Percentiles rank a stretch among this genome's conserved stretches.
Evolutionary conservation across 2,329 filamentous ascomycete species (phyloP).

Genomic region (Fonsecaea erecta): DNA sequence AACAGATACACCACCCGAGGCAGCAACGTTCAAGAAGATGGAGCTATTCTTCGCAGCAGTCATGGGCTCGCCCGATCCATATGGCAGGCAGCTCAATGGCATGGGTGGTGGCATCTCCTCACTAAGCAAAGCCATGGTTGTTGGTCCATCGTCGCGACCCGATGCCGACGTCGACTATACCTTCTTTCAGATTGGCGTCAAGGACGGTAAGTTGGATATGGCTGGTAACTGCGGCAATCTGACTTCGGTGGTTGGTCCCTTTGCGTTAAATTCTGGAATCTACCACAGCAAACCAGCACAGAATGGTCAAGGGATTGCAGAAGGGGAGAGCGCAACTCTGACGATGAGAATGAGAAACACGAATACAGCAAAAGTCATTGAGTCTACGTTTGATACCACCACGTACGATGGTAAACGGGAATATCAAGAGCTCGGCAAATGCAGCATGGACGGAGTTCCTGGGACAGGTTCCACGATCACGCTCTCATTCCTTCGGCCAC

Average conservation of each 20-base stretch:
- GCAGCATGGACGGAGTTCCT: conserved; percentile 67
- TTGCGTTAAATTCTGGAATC: conserved; percentile 47
- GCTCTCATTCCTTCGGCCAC: conserved; percentile 66
- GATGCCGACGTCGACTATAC: conserved; percentile 71
- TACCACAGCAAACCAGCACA: background rate
- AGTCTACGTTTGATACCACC: conserved; percentile 59
- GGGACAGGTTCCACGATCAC: conserved; percentile 62
- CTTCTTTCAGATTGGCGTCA: conserved; percentile 71
- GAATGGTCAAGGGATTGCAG: background rate
- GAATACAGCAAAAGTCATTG: conserved; percentile 69
- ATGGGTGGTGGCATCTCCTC: conserved; percentile 72
- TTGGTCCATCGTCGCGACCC: conserved; percentile 56
- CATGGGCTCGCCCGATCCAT: conserved; percentile 35
- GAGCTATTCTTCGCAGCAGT: conserved; percentile 27
- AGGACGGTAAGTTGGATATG: conserved; percentile 64
- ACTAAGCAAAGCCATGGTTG: conserved; percentile 65
- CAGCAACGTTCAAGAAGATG: conserved; percentile 17
- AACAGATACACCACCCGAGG: background rate
- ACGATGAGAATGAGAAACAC: conserved; percentile 70
- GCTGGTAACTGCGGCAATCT: conserved; percentile 79
- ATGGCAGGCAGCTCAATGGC: conserved; percentile 71
- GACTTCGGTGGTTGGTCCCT: conserved; percentile 69
- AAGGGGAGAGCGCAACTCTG: conserved; percentile 39
- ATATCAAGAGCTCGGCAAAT: conserved; percentile 53
- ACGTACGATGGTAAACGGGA: conserved; percentile 34